Percentiles rank a stretch among this genome's conserved stretches.
These are phyloP conservation scores for Coemansia erecta DNA, from an alignment of 192 early-diverging fungal genomes.

Conservation along the genomic window DNA sequence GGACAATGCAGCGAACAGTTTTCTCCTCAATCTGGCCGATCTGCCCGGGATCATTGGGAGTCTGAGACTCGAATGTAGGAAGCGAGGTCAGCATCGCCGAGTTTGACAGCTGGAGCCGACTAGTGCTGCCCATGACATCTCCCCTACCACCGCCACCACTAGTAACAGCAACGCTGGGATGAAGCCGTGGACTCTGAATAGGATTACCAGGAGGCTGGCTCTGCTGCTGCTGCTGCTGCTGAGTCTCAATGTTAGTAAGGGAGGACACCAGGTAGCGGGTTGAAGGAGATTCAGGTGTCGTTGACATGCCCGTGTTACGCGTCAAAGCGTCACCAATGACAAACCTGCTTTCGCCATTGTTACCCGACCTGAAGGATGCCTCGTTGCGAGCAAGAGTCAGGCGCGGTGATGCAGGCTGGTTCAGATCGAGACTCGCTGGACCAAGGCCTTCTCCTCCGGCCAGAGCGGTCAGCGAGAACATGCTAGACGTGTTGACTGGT, in stretches of 20 bases:
- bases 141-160: neutral
- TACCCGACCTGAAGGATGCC: neutral
- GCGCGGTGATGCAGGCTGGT: constrained; percentile 3
- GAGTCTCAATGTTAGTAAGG: constrained; percentile 26
- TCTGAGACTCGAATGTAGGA: constrained; percentile 4
- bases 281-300: constrained; percentile 34
- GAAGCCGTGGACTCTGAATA: no score
- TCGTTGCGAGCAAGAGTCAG: neutral
- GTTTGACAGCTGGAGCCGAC: neutral
- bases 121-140: no score
- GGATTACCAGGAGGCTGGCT: neutral
- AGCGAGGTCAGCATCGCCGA: neutral
- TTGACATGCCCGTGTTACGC: constrained; percentile 1
- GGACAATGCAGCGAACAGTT: constrained; percentile 24
- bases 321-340: constrained; percentile 12
- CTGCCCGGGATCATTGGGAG: neutral
- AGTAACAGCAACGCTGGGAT: neutral
- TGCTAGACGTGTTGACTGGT: constrained; percentile 1
- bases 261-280: constrained; percentile 24
- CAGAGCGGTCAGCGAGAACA: neutral
- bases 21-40: constrained; percentile 20
- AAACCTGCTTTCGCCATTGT: neutral
- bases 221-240: constrained; percentile 7
- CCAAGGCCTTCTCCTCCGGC: neutral
- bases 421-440: constrained; percentile 14